Conservation (phyloP, 2,329 filamentous ascomycete genomes). For the Aspergillus novofumigatus region DNA sequence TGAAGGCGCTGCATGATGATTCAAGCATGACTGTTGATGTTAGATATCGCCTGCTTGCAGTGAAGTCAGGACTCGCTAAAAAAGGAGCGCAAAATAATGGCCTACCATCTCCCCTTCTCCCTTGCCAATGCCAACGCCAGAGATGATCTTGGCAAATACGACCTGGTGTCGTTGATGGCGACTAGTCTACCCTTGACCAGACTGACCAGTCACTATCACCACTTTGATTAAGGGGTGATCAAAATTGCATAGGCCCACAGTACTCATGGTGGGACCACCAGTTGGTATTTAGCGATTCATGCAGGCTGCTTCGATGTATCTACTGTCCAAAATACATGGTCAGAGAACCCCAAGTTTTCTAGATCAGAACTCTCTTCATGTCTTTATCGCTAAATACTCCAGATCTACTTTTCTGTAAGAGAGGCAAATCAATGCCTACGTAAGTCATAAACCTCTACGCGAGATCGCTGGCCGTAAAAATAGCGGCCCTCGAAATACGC, state of each 20-base stretch:
- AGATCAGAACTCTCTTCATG: neutral
- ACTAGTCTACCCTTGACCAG: neutral
- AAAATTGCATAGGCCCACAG: neutral
- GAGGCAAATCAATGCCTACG: constrained; percentile 1
- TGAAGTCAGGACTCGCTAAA: neutral
- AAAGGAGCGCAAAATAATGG: neutral
- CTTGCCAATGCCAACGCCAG: no score
- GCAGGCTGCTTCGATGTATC: neutral
- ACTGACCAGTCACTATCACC: neutral
- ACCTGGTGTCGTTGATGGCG: neutral
- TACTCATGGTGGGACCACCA: neutral
- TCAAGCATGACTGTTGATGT: constrained; percentile 7
- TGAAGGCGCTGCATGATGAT: constrained; percentile 12
- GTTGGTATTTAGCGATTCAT: no score
- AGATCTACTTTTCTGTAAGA: neutral
- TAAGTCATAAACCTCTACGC: neutral
- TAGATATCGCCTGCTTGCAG: neutral
- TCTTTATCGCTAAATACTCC: constrained; percentile 3
- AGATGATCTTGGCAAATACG: neutral
- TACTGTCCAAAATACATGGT: neutral
- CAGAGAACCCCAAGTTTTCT: neutral
- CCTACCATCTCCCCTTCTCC: neutral
- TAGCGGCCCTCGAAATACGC: constrained; percentile 11
- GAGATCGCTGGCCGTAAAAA: neutral
- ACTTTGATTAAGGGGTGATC: neutral